A percentile compares a stretch with the other conserved stretches of the same genome.
Evolutionary conservation across 176 grass and related monocot species (phyloP).

Genomic region (Raddia guianensis): DNA sequence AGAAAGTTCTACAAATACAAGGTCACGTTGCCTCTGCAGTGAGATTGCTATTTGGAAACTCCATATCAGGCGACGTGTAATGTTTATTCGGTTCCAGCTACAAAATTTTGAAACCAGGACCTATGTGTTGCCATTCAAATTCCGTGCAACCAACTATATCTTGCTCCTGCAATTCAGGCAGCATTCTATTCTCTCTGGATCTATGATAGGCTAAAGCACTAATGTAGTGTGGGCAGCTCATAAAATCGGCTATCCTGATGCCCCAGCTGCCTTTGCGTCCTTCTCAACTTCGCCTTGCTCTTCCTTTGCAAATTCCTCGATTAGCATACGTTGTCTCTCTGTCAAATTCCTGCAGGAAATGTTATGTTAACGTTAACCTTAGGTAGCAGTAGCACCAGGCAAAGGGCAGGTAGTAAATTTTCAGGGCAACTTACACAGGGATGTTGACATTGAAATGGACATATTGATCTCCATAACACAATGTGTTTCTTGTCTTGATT

Average conservation of each 20-base stretch:
- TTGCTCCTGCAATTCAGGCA: slow-evolving; percentile 43
- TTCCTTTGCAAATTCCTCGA: slow-evolving; percentile 85
- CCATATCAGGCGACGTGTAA: not conserved
- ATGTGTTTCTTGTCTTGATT: slow-evolving; percentile 73
- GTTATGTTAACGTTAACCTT: not conserved
- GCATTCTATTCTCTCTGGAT: slow-evolving; percentile 47
- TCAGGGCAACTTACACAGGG: slow-evolving; percentile 61
- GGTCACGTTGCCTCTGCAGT: not conserved
- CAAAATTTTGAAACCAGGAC: slow-evolving; percentile 41
- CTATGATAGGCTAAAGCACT: slow-evolving; percentile 20
- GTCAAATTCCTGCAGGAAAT: slow-evolving; percentile 74
- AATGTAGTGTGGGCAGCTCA: slow-evolving; percentile 22
- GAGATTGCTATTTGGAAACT: not conserved
- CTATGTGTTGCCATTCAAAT: slow-evolving; percentile 40
- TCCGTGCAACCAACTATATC: slow-evolving; percentile 47
- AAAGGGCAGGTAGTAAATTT: not conserved
- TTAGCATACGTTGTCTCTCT: slow-evolving; percentile 58
- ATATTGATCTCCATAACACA: slow-evolving; percentile 74
- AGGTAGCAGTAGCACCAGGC: not conserved
- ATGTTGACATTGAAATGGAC: slow-evolving; percentile 90
- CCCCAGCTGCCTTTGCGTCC: slow-evolving; percentile 60
- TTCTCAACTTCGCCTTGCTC: slow-evolving; percentile 82
- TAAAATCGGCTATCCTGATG: slow-evolving; percentile 60
- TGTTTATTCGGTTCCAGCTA: slow-evolving; percentile 53
- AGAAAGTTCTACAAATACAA: slow-evolving; percentile 34